A percentile compares a stretch with the other conserved stretches of the same genome.
These are phyloP conservation scores for Apiospora saccharicola DNA, from an alignment of 2,329 filamentous ascomycete genomes.

Conservation along the genomic window DNA sequence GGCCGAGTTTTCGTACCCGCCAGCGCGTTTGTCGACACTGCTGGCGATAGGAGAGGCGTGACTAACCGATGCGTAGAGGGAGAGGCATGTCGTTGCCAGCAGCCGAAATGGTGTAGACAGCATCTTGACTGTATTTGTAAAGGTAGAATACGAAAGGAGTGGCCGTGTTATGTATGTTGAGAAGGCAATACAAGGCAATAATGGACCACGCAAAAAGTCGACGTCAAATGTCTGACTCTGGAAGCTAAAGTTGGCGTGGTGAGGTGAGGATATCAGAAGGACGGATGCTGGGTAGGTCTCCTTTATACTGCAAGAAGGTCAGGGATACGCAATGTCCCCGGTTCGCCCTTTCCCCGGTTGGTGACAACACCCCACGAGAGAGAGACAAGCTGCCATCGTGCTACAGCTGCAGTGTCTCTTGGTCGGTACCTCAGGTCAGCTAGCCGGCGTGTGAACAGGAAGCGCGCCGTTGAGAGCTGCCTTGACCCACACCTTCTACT, in stretches of 20 bases:
- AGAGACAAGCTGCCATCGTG: constrained; percentile 10
- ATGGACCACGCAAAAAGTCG: background rate
- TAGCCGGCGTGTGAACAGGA: background rate
- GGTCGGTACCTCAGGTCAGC: background rate
- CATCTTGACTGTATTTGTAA: background rate
- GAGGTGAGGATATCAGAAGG: background rate
- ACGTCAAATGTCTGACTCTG: constrained; percentile 7
- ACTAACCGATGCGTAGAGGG: constrained; percentile 25
- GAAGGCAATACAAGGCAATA: background rate
- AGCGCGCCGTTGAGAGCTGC: constrained; percentile 12
- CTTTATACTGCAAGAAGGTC: constrained; percentile 1
- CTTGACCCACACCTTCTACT: constrained; percentile 2
- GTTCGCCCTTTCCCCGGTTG: background rate
- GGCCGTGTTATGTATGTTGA: background rate
- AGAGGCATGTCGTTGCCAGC: constrained; percentile 27
- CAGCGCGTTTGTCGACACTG: constrained; percentile 33
- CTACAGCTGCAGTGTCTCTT: background rate
- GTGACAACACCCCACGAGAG: background rate
- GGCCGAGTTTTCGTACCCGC: constrained; percentile 52
- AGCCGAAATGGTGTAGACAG: constrained; percentile 3
- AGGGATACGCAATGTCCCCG: background rate
- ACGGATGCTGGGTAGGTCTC: background rate
- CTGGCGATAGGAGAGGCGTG: background rate
- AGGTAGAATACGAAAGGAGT: constrained; percentile 1
- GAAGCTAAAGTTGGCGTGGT: constrained; percentile 1